Conservation (phyloP, 331 rosid genomes). For the Malus hybrid region DNA sequence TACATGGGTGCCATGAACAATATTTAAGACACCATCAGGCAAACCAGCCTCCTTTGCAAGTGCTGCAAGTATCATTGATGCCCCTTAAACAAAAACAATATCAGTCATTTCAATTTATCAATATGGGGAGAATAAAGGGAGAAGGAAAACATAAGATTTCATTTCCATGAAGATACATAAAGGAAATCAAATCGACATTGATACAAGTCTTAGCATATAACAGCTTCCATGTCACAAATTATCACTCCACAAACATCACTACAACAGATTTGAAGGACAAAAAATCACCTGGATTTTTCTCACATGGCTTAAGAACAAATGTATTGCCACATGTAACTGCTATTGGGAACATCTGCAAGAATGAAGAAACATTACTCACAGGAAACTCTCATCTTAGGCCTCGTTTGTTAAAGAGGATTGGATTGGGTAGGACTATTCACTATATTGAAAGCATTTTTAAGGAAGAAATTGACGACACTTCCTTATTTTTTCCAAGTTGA, state of each 20-base stretch:
- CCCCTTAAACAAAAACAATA: slow-evolving; percentile 33
- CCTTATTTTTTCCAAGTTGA: too few species aligned
- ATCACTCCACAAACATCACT: background rate
- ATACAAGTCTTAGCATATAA: background rate
- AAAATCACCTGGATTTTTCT: slow-evolving; percentile 58
- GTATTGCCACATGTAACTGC: slow-evolving; percentile 79
- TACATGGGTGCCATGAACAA: slow-evolving; percentile 59
- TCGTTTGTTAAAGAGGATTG: too few species aligned
- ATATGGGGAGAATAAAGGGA: background rate
- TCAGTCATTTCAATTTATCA: background rate
- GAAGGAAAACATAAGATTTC: slow-evolving; percentile 1
- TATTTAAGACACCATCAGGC: slow-evolving; percentile 59
- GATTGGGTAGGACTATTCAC: too few species aligned
- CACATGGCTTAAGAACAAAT: slow-evolving; percentile 67
- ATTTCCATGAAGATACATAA: background rate
- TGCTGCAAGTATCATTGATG: slow-evolving; percentile 53
- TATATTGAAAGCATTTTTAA: too few species aligned
- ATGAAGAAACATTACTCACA: slow-evolving; percentile 7
- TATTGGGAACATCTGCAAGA: slow-evolving; percentile 64
- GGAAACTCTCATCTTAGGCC: background rate
- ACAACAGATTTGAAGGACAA: background rate
- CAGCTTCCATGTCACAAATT: background rate
- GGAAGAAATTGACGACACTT: too few species aligned
- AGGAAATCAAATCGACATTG: background rate
- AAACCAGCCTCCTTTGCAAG: slow-evolving; percentile 66